Evolutionary conservation across 495 filamentous ascomycete genomes (phyloP), one percentile per base, ranked within the genome.

Genomic region (Massariosphaeria phaeospora): DNA sequence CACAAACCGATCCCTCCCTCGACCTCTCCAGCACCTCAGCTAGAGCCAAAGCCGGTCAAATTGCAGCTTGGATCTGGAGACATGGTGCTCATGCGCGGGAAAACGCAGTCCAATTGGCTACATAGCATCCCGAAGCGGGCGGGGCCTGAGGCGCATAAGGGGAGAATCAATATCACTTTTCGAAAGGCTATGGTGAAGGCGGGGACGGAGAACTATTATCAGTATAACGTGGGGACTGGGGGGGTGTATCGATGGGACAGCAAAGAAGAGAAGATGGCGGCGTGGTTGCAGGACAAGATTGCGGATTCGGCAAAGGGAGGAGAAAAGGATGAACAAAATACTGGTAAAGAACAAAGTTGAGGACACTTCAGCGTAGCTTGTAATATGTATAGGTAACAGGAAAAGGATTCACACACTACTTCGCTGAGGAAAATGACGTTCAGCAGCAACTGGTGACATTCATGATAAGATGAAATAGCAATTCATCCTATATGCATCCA

Each of bases 141-240:
- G 34, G 80, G 79, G 27, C 73, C 70, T 39, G 76, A 75, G 49
- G 70, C 71, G 10, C 73, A 77, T 26, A 72, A 66, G 20, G 86
- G 84, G 11, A 70, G 85, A 42, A 86, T 89, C 30, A 89, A 89
- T 61, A 86, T 88, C 57, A 89, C 86, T 2, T 85, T 88, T 62
- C 70, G 84, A 36, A 74, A 76, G 59, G 84, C 81, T 18, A 68
- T 84, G 58, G 71, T 81, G 18, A 79, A 74, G 44, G 83, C 70
- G 27, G 82, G 83, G 8, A 89, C 83, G 21, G 79, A 86, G 62
- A 89, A 88, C 67, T 85, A 84, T 64, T 83, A 84, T 66, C 65
- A 70, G 52, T 89, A 90, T 73, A 90, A 89, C 71, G 83, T 90
- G 58, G 85, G 86, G 0, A 70, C 65, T 40, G 84, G 85, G 9